Evolutionary conservation across 257 asterid genomes (phyloP).

Genomic region (Solanum gandarillasii): DNA sequence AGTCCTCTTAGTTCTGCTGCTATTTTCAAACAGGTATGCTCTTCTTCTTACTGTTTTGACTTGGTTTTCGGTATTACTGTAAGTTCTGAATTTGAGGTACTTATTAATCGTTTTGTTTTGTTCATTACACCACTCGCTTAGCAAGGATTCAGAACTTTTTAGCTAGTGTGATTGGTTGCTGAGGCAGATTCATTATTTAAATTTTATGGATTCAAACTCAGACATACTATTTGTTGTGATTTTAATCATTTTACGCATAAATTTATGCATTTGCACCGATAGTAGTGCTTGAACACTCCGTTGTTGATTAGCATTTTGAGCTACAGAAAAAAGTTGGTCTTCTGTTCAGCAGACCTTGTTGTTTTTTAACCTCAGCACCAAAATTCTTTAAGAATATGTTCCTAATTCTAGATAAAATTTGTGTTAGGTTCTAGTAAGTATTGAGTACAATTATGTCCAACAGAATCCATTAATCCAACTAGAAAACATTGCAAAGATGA

Average conservation of each 20-base stretch:
- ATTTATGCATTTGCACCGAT: not conserved
- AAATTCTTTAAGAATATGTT: not conserved
- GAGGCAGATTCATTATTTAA: not conserved
- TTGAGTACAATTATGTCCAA: not conserved
- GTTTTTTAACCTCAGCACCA: not conserved
- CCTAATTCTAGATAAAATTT: not conserved
- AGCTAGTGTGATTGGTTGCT: not conserved
- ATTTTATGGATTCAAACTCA: not conserved
- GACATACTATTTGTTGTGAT: not conserved
- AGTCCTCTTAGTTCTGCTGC: constrained; percentile 97
- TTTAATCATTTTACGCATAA: not conserved
- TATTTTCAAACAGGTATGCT: constrained; percentile 70
- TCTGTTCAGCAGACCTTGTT: not conserved
- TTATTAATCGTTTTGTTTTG: not conserved
- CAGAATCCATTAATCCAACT: not conserved
- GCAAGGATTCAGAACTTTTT: not conserved
- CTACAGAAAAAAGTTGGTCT: not conserved
- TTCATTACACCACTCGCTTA: not conserved
- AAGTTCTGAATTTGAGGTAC: not conserved
- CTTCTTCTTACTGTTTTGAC: not conserved
- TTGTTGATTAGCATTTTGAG: not conserved
- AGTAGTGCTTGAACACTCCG: not conserved
- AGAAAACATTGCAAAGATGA: not conserved
- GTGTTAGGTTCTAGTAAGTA: not conserved
- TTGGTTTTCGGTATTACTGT: not conserved